These are phyloP conservation scores for Boletus rubropictus DNA, from an alignment of 768 basidiomycete species.

Conservation along the genomic window DNA sequence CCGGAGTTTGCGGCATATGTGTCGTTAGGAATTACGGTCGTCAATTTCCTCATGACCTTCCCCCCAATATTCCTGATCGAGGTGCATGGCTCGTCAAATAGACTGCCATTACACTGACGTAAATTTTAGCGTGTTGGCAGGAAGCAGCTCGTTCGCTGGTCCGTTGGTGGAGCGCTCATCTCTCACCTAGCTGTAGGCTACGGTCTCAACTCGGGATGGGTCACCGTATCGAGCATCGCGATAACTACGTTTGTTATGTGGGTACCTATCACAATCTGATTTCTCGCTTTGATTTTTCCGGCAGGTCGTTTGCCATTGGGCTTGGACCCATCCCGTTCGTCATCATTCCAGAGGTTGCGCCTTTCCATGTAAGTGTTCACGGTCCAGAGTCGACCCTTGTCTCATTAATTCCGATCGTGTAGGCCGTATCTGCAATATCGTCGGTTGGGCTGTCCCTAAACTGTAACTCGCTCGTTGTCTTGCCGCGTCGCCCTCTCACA, in stretches of 20 bases:
- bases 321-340: constrained; percentile 92
- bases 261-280: constrained; percentile 19
- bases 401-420: not conserved
- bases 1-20: constrained; percentile 77
- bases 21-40: constrained; percentile 76
- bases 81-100: constrained; percentile 34
- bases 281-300: constrained; percentile 2
- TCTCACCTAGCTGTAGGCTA: constrained; percentile 66
- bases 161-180: constrained; percentile 57
- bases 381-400: not conserved
- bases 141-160: constrained; percentile 59
- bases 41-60: constrained; percentile 72
- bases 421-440: constrained; percentile 80
- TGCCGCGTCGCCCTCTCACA: not conserved
- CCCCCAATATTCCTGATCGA: constrained; percentile 86
- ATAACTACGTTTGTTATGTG: constrained; percentile 81
- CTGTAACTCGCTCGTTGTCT: constrained; percentile 40
- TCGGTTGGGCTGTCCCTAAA: constrained; percentile 69
- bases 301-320: constrained; percentile 81
- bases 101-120: constrained; percentile 1
- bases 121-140: constrained; percentile 61
- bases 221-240: constrained; percentile 61
- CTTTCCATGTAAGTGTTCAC: constrained; percentile 53
- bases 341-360: constrained; percentile 86
- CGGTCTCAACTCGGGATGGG: constrained; percentile 58